These are phyloP conservation scores for Stephania japonica DNA, from an alignment of 164 flowering plant genomes.

Conservation along the genomic window DNA sequence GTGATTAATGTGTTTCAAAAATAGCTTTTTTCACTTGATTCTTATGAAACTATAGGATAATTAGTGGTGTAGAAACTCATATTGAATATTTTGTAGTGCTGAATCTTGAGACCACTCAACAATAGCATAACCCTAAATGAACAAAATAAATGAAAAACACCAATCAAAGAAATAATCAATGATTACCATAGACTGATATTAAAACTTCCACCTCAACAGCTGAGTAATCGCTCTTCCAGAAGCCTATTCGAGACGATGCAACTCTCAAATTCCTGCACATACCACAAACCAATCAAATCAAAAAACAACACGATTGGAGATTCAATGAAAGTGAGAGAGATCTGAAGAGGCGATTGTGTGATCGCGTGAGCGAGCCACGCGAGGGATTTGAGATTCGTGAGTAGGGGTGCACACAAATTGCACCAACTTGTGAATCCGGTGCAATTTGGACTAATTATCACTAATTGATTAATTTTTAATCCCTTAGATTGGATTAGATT, in stretches of 20 bases:
- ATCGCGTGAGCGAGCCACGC: not conserved
- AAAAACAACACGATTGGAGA: not conserved
- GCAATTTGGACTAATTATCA: too few species aligned
- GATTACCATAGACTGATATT: constrained; percentile 16
- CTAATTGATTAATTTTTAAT: too few species aligned
- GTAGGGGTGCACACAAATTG: too few species aligned
- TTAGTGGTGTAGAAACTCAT: constrained; percentile 3
- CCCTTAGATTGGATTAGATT: too few species aligned
- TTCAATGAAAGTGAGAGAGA: constrained; percentile 3
- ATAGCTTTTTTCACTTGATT: constrained; percentile 8
- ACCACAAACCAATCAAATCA: not conserved
- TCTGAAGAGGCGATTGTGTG: not conserved
- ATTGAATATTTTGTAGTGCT: not conserved
- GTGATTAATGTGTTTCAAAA: not conserved
- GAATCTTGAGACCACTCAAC: not conserved
- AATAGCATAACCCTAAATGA: not conserved
- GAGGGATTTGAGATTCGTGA: not conserved
- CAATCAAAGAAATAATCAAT: not conserved
- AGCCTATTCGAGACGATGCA: constrained; percentile 18
- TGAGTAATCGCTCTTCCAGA: constrained; percentile 28
- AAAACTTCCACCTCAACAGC: constrained; percentile 21
- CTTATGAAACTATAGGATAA: not conserved
- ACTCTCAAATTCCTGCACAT: not conserved
- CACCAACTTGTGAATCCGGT: too few species aligned
- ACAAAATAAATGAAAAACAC: not conserved